Evolutionary conservation across 169 alveolate species (phyloP).

Genomic region (Babesia gibsoni): DNA sequence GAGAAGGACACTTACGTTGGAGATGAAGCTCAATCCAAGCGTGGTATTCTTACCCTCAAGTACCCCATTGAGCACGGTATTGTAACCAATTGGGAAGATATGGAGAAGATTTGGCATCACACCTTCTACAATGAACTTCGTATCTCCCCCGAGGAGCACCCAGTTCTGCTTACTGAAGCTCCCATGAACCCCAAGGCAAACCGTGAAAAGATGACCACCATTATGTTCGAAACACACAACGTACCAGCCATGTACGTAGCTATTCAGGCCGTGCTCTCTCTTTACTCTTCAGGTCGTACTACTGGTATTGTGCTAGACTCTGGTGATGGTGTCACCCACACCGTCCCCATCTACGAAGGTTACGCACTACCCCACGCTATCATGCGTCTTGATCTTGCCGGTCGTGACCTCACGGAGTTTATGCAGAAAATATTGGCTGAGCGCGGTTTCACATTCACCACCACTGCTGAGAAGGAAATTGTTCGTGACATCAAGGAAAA

Average conservation of each 20-base stretch:
- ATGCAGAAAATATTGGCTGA: slow-evolving; percentile 93
- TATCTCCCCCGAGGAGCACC: slow-evolving; percentile 94
- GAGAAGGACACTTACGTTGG: slow-evolving; percentile 96
- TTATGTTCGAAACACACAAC: slow-evolving; percentile 97
- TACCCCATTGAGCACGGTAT: slow-evolving; percentile 99
- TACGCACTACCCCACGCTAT: slow-evolving; percentile 98
- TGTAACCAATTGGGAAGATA: slow-evolving; percentile 98
- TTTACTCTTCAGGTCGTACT: slow-evolving; percentile 99
- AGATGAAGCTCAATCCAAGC: slow-evolving; percentile 97
- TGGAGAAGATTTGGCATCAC: slow-evolving; percentile 98
- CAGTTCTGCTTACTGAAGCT: slow-evolving; percentile 96
- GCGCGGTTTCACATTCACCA: slow-evolving; percentile 93
- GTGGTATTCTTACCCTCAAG: slow-evolving; percentile 94
- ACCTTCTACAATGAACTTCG: slow-evolving; percentile 96
- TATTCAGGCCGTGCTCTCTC: slow-evolving; percentile 96
- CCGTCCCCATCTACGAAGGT: slow-evolving; percentile 99
- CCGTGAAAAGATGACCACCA: slow-evolving; percentile 96
- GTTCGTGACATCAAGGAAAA: slow-evolving; percentile 98
- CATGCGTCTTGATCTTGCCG: slow-evolving; percentile 95
- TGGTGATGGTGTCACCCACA: slow-evolving; percentile 98
- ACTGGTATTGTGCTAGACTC: slow-evolving; percentile 98
- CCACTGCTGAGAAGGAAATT: slow-evolving; percentile 96
- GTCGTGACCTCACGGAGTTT: slow-evolving; percentile 94
- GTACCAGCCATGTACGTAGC: slow-evolving; percentile 97
- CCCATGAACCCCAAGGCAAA: slow-evolving; percentile 95